These are phyloP conservation scores for Helotiales sp. DNA, from an alignment of 2,329 filamentous ascomycete species.

Conservation along the genomic window DNA sequence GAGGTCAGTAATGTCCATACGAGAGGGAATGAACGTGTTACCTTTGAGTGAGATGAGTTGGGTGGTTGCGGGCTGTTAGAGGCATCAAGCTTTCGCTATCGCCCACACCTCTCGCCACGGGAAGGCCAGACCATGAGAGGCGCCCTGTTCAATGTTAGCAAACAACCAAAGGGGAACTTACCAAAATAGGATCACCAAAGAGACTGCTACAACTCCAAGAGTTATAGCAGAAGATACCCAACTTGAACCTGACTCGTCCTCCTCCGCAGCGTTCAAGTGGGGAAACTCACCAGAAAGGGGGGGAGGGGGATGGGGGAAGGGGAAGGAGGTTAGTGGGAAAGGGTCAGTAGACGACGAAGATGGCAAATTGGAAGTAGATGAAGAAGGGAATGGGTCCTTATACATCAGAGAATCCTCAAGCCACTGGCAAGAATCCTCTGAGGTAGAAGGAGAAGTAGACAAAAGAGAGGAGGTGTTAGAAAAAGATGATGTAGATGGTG, in stretches of 20 bases:
- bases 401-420: background rate
- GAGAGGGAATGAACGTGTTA: background rate
- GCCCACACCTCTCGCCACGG: background rate
- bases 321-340: no score
- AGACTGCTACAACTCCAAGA: background rate
- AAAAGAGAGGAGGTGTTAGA: background rate
- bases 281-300: background rate
- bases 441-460: no score
- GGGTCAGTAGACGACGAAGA: background rate
- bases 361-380: background rate
- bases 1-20: background rate
- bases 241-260: background rate
- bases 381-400: background rate
- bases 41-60: background rate
- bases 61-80: background rate
- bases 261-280: background rate
- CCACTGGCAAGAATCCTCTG: background rate
- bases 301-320: background rate
- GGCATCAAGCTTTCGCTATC: background rate
- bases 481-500: background rate
- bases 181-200: background rate
- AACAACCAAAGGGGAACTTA: background rate
- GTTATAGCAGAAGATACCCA: background rate
- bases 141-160: background rate
- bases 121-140: conserved; percentile 1